Evolutionary conservation across 2,329 filamentous ascomycete species (phyloP).

Genomic region (Mycosphaerella sp.): DNA sequence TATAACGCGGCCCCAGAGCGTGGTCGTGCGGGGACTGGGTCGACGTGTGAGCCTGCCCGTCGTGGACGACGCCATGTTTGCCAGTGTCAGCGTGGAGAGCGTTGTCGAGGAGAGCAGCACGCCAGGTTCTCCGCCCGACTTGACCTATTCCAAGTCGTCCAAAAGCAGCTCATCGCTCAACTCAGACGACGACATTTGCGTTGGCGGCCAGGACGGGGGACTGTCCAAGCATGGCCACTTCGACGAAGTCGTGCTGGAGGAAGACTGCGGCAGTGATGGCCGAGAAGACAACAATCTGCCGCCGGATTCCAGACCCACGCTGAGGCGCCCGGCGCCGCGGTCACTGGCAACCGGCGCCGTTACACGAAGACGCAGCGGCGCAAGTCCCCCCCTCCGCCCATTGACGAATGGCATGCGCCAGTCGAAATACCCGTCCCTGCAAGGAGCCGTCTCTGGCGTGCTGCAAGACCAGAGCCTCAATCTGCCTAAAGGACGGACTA

Average conservation of each 20-base stretch:
- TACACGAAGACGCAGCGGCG: slow-evolving; percentile 15
- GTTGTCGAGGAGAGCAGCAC: slow-evolving; percentile 16
- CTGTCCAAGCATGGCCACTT: slow-evolving; percentile 72
- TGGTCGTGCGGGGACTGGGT: slow-evolving; percentile 11
- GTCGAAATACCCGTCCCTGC: slow-evolving; percentile 36
- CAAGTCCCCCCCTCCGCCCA: slow-evolving; percentile 15
- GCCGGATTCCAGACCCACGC: slow-evolving; percentile 30
- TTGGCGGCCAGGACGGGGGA: slow-evolving; percentile 19
- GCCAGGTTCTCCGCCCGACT: slow-evolving; percentile 24
- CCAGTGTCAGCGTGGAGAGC: slow-evolving; percentile 19
- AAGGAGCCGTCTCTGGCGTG: slow-evolving; percentile 36
- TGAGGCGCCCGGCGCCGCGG: slow-evolving; percentile 24
- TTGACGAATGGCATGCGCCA: slow-evolving; percentile 18
- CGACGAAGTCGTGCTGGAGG: slow-evolving; percentile 82
- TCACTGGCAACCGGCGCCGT: slow-evolving; percentile 13
- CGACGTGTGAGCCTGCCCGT: slow-evolving; percentile 17
- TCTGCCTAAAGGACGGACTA: slow-evolving; percentile 34
- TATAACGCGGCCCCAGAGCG: slow-evolving; percentile 17
- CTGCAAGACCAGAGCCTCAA: slow-evolving; percentile 35
- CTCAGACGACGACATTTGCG: slow-evolving; percentile 52
- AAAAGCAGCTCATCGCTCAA: slow-evolving; percentile 71
- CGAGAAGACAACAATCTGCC: slow-evolving; percentile 47
- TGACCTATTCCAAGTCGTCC: slow-evolving; percentile 75
- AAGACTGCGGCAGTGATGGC: slow-evolving; percentile 38
- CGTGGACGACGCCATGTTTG: slow-evolving; percentile 12